Evolutionary conservation across 352 stramenopile genomes (phyloP).

Genomic region (Globisporangium takayamanum): DNA sequence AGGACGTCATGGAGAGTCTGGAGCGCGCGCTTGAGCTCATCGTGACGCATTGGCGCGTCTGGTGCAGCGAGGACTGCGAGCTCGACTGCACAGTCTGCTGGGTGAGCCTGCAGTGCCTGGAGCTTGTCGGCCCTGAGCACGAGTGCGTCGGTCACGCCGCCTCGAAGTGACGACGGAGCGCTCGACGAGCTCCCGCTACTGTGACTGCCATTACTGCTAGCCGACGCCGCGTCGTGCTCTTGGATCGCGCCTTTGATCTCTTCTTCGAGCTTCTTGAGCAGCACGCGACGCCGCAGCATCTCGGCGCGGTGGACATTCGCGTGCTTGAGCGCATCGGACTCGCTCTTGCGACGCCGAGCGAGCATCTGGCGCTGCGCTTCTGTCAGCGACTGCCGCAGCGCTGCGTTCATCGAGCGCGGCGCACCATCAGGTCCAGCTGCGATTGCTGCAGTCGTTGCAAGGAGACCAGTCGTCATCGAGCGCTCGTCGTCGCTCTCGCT

Average conservation of each 20-base stretch:
- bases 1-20: slow-evolving; percentile 66
- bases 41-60: slow-evolving; percentile 11
- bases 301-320: slow-evolving; percentile 46
- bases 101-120: slow-evolving; percentile 49
- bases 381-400: slow-evolving; percentile 11
- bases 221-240: slow-evolving; percentile 16
- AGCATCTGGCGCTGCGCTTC: slow-evolving; percentile 21
- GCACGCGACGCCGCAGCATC: slow-evolving; percentile 55
- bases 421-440: not conserved
- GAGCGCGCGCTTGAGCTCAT: slow-evolving; percentile 35
- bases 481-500: slow-evolving; percentile 2
- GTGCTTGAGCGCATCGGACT: slow-evolving; percentile 56
- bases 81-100: slow-evolving; percentile 52
- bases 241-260: slow-evolving; percentile 70
- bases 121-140: slow-evolving; percentile 16
- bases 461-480: not conserved
- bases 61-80: slow-evolving; percentile 33
- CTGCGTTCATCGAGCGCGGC: slow-evolving; percentile 10
- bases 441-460: not conserved
- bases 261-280: slow-evolving; percentile 60
- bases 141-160: slow-evolving; percentile 35
- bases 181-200: not conserved
- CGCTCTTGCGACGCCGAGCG: slow-evolving; percentile 53
- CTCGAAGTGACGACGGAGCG: slow-evolving; percentile 14
- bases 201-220: not conserved